Conservation (phyloP, 129 eudicot species). For the Daucus carota region DH1_v3.0 NC_030388.2:27803001-27803500, state of each 20-base stretch:
- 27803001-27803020: neutral
- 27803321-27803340: neutral
- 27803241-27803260: neutral
- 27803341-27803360: neutral
- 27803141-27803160: neutral
- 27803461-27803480: neutral
- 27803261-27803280: neutral
- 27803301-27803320: neutral
- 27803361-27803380: neutral
- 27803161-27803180: neutral
- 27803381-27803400: neutral
- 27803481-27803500: neutral
- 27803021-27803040: neutral
- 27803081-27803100: neutral
- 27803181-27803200: neutral
- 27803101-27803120: neutral
- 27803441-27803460: neutral
- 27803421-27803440: neutral
- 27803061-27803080: neutral
- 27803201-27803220: neutral
- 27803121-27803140: neutral
- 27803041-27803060: neutral
- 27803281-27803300: neutral
- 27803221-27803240: neutral
- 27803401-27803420: neutral